Conservation (phyloP, 2,329 filamentous ascomycete species). For the Onygena corvina region DNA sequence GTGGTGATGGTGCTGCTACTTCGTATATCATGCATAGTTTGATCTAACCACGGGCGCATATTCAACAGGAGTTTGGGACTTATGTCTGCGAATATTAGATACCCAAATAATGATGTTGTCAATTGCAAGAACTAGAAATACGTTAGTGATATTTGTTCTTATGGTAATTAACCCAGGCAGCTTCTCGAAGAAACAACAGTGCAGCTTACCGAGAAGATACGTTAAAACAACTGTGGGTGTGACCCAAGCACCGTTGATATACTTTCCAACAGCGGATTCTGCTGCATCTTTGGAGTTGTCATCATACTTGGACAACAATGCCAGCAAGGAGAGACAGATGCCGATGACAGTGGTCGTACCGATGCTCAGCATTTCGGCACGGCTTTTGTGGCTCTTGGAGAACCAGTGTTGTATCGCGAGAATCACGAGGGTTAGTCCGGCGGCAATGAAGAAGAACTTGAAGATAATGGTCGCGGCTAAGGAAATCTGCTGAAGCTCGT, state of each 20-base stretch:
- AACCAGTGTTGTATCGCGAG: constrained; percentile 23
- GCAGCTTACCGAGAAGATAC: not conserved
- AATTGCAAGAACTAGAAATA: not conserved
- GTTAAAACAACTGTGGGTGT: constrained; percentile 2
- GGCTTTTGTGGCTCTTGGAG: constrained; percentile 17
- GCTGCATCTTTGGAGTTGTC: not conserved
- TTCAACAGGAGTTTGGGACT: not conserved
- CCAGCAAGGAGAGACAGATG: constrained; percentile 9
- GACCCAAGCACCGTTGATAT: not conserved
- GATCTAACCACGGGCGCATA: not conserved
- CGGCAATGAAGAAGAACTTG: constrained; percentile 30
- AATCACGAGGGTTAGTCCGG: constrained; percentile 26
- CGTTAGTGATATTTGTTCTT: not conserved
- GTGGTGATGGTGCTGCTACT: no score
- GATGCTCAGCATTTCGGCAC: constrained; percentile 16
- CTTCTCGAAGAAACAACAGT: not conserved
- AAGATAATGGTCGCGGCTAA: constrained; percentile 13
- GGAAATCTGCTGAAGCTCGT: not conserved
- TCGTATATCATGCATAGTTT: not conserved
- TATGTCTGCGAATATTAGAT: not conserved
- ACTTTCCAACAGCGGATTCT: not conserved
- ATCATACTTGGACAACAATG: constrained; percentile 8
- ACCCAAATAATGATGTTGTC: constrained; percentile 4
- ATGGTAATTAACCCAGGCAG: no score
- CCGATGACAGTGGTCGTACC: constrained; percentile 9